These are phyloP conservation scores for Lecanoromycetidae sp. DNA, from an alignment of 2,329 filamentous ascomycete genomes.

Conservation along the genomic window DNA sequence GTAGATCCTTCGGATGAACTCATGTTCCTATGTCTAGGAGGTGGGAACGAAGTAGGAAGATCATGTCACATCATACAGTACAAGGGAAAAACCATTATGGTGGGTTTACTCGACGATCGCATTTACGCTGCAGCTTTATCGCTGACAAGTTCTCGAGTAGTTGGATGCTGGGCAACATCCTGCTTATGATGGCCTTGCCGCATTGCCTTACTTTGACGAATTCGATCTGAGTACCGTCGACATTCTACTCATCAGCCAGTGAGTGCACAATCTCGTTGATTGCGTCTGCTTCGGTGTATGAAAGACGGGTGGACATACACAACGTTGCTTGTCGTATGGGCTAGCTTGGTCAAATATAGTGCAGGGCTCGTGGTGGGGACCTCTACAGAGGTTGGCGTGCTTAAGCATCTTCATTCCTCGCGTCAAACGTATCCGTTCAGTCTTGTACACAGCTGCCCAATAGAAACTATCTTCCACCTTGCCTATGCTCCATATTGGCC, in stretches of 20 bases:
- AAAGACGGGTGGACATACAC: neutral
- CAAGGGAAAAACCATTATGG: constrained; percentile 99
- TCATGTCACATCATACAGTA: constrained; percentile 98
- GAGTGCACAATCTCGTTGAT: constrained; percentile 42
- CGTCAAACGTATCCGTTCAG: neutral
- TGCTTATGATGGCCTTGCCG: constrained; percentile 85
- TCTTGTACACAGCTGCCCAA: constrained; percentile 5
- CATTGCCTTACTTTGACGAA: constrained; percentile 94
- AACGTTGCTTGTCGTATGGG: neutral
- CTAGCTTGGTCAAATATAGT: too few relatives aligned
- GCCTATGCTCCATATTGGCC: neutral
- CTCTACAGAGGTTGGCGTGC: too few relatives aligned
- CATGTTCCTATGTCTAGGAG: constrained; percentile 84
- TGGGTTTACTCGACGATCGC: constrained; percentile 32
- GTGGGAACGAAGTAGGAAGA: constrained; percentile 91
- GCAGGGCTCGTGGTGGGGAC: too few relatives aligned
- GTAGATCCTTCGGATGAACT: constrained; percentile 90
- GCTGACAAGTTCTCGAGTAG: constrained; percentile 33
- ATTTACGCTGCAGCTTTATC: neutral
- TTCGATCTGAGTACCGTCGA: constrained; percentile 97
- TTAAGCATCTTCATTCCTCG: too few relatives aligned
- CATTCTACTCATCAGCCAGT: constrained; percentile 97
- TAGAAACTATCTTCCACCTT: neutral
- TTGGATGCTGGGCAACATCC: constrained; percentile 96
- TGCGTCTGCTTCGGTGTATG: constrained; percentile 10